Conservation (phyloP, 345 rosid species). For the Schrenkiella parvula region DNA sequence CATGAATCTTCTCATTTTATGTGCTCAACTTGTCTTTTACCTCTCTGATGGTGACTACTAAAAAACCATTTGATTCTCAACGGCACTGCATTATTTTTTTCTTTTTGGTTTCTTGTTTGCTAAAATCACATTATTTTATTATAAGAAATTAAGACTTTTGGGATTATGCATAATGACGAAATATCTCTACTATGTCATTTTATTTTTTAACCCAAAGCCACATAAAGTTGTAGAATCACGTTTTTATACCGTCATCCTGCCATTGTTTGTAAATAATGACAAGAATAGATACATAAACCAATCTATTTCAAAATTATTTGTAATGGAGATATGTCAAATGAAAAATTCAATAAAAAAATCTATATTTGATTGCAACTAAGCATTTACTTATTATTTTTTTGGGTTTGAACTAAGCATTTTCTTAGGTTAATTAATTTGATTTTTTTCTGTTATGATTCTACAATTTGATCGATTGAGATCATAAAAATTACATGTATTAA, state of each 20-base stretch:
- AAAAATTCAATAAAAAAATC: background rate
- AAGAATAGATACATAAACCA: background rate
- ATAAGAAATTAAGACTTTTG: background rate
- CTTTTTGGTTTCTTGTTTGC: background rate
- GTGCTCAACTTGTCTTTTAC: slow-evolving; percentile 21
- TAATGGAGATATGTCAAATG: background rate
- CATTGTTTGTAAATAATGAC: background rate
- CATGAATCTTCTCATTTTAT: slow-evolving; percentile 2
- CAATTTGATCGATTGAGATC: background rate
- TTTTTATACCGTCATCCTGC: background rate
- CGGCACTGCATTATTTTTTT: background rate
- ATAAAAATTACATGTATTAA: background rate
- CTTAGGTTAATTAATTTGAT: background rate
- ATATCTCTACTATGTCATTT: background rate
- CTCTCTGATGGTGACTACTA: slow-evolving; percentile 24
- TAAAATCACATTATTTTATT: background rate
- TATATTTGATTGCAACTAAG: background rate
- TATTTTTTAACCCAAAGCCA: background rate
- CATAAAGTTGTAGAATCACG: background rate
- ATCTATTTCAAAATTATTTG: background rate
- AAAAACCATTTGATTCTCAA: slow-evolving; percentile 24
- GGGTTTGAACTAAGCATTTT: background rate
- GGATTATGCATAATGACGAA: background rate
- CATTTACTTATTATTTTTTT: background rate
- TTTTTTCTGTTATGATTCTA: background rate